A percentile compares a stretch with the other conserved stretches of the same genome.
These are phyloP conservation scores for Warburgia ugandensis DNA, from an alignment of 164 flowering plant species.

Conservation along the genomic window DNA sequence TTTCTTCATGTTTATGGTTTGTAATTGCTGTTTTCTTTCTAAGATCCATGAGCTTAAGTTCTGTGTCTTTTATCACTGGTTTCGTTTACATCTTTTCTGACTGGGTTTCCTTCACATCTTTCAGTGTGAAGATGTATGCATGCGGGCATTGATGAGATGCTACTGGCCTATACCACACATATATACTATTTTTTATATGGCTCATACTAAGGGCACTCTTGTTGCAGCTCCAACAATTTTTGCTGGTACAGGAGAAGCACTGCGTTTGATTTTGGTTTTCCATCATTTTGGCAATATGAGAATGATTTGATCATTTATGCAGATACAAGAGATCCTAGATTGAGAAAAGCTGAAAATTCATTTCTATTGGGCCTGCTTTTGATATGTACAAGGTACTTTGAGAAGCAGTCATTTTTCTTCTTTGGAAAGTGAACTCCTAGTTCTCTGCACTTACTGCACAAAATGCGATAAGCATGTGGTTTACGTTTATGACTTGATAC, in stretches of 20 bases:
- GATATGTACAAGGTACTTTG: slow-evolving; percentile 73
- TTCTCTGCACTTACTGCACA: too few relatives aligned
- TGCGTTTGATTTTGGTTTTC: background rate
- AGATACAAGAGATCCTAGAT: slow-evolving; percentile 75
- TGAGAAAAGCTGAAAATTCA: slow-evolving; percentile 65
- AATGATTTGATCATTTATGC: slow-evolving; percentile 17
- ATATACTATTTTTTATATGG: slow-evolving; percentile 77
- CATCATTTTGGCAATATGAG: background rate
- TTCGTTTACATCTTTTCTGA: too few relatives aligned
- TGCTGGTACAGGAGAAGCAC: slow-evolving; percentile 39
- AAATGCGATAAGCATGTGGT: too few relatives aligned
- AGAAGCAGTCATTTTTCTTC: too few relatives aligned
- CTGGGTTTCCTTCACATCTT: too few relatives aligned
- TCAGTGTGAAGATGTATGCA: slow-evolving; percentile 95
- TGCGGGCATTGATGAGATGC: slow-evolving; percentile 77
- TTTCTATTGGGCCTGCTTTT: slow-evolving; percentile 84
- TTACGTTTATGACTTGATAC: too few relatives aligned
- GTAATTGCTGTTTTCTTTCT: too few relatives aligned
- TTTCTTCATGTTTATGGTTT: too few relatives aligned
- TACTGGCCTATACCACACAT: slow-evolving; percentile 76
- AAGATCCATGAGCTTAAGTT: too few relatives aligned
- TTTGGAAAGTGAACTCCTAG: too few relatives aligned
- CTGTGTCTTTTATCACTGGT: too few relatives aligned
- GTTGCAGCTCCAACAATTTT: slow-evolving; percentile 84
- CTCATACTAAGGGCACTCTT: slow-evolving; percentile 73